Evolutionary conservation across 306 rosid species (phyloP).

Genomic region (Dryas octopetala): DNA sequence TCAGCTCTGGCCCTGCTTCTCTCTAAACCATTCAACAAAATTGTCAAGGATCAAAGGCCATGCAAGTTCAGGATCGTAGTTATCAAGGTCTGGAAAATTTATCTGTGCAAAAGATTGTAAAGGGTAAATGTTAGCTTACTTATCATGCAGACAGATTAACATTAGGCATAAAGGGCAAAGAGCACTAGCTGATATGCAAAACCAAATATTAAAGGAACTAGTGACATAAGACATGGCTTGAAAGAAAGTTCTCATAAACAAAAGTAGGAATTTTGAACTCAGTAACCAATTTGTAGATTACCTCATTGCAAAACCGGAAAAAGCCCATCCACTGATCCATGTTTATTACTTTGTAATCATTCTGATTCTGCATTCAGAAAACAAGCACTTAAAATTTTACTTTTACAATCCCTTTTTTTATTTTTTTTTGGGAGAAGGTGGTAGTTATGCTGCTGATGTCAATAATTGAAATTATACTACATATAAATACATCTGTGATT

Average conservation of each 20-base stretch:
- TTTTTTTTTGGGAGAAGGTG: neutral
- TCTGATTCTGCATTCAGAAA: constrained; percentile 62
- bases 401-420: neutral
- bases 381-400: constrained; percentile 19
- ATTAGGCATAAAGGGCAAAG: neutral
- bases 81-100: constrained; percentile 63
- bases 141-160: neutral
- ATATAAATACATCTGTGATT: neutral
- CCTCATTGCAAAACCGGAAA: constrained; percentile 97
- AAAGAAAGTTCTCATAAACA: neutral
- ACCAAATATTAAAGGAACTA: too few relatives aligned
- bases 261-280: constrained; percentile 7
- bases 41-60: constrained; percentile 98
- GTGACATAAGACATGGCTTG: neutral
- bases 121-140: neutral
- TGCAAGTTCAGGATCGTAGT: constrained; percentile 84
- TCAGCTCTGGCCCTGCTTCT: constrained; percentile 44
- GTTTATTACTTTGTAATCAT: constrained; percentile 94
- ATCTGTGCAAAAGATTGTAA: constrained; percentile 47
- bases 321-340: constrained; percentile 99
- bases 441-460: neutral
- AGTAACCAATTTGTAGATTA: constrained; percentile 19
- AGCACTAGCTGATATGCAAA: constrained; percentile 1
- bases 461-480: neutral
- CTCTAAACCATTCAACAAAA: constrained; percentile 86